Conservation (phyloP, 164 flowering plant species). For the Vitis rotundifolia region DNA sequence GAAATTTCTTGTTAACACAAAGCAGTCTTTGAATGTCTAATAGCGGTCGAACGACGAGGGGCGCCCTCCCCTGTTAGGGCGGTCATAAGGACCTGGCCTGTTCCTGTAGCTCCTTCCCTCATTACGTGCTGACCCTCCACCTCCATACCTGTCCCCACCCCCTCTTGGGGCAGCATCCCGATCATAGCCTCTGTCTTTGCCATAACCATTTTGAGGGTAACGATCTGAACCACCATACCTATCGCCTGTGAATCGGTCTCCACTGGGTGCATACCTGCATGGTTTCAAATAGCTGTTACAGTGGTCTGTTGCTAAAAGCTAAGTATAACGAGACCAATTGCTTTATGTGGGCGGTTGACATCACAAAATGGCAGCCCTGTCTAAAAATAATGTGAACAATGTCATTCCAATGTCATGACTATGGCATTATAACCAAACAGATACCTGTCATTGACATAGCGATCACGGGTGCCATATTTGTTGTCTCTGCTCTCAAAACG, state of each 20-base stretch:
- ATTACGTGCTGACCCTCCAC: conserved; percentile 64
- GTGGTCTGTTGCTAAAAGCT: too few species aligned
- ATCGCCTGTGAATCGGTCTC: conserved; percentile 63
- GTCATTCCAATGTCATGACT: too few species aligned
- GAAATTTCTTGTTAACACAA: too few species aligned
- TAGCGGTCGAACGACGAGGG: conserved; percentile 78
- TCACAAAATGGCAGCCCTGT: too few species aligned
- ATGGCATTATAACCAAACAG: too few species aligned
- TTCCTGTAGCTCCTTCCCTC: conserved; percentile 69
- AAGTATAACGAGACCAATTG: too few species aligned
- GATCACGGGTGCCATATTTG: conserved; percentile 62
- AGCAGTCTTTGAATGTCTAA: conserved; percentile 7
- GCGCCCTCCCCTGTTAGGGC: conserved; percentile 67
- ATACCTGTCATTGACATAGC: conserved; percentile 62
- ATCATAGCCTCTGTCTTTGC: conserved; percentile 72
- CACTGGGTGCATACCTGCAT: conserved; percentile 30
- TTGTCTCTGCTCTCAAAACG: conserved; percentile 65
- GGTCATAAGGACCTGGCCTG: conserved; percentile 84
- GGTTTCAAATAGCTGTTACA: not conserved
- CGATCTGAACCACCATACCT: conserved; percentile 49
- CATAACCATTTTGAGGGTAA: conserved; percentile 64
- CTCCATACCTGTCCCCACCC: conserved; percentile 57
- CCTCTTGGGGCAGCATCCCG: conserved; percentile 68
- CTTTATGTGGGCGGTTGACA: too few species aligned
- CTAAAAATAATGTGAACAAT: too few species aligned